Base-by-base conservation (phyloP, 345 rosid genomes). In the Pugionium cornutum region DNA sequence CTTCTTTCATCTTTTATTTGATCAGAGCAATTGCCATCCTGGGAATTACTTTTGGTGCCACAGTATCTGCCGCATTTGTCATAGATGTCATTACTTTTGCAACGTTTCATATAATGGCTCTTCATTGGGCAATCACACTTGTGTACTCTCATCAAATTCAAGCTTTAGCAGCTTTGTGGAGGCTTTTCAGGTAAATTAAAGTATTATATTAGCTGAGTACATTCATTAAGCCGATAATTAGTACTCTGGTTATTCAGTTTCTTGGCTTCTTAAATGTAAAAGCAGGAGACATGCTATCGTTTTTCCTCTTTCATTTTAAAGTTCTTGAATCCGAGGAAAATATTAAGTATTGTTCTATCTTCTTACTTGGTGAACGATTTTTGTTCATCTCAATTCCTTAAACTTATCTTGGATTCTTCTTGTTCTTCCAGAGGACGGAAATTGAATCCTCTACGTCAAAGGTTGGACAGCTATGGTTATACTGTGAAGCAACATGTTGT, bases 361-460 rank as follows among this genome's bases (percentile, higher is more conserved):
- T n/a, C n/a, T n/a, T n/a, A n/a, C n/a, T n/a, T n/a, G n/a, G n/a
- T n/a, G n/a, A n/a, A n/a, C n/a, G n/a, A n/a, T n/a, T n/a, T n/a
- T n/a, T n/a, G n/a, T n/a, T n/a, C n/a, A n/a, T n/a, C n/a, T n/a
- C n/a, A n/a, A n/a, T n/a, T n/a, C n/a, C n/a, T n/a, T 50, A 40
- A 45, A 10, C 29, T 8, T 68, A 70, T 69, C 10, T 46, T 80
- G 51, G 63, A 56, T 70, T 61, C 42, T 52, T 39, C 9, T 74
- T 67, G 2, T 68, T 53, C 75, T 79, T 73, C 33, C 84, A 90
- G 97, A 82, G 99, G 99, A 8, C 86, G 83, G 31, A 90, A 90
- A 83, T 76, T 83, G 91, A 94, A 94, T 82, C 99, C 97, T 77
- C 87, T 88, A 56, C 99, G 99, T 35, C 83, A 76, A 74, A 79